Conservation (phyloP, 192 early-diverging fungal genomes). For the Fimicolochytrium jonesii region DNA sequence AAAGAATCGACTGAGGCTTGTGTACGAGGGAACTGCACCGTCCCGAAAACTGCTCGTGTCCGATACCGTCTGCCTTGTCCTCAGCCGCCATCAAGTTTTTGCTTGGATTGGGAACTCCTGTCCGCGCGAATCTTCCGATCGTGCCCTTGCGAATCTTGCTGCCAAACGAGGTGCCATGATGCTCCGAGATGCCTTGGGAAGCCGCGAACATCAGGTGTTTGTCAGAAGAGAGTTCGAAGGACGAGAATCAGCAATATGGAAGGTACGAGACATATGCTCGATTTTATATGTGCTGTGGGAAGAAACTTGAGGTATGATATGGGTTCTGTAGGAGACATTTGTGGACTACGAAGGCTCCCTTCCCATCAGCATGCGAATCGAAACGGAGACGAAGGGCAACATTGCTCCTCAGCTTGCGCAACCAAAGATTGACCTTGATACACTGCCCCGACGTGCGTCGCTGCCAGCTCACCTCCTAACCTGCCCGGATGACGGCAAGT, state of each 20-base stretch:
- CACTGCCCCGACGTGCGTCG: slow-evolving; percentile 1
- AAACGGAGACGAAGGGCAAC: slow-evolving; percentile 18
- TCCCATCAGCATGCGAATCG: slow-evolving; percentile 35
- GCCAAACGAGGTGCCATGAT: background rate
- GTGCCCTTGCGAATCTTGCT: no score
- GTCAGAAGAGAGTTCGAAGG: slow-evolving; percentile 7
- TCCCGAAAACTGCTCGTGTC: slow-evolving; percentile 19
- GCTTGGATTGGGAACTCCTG: slow-evolving; percentile 32
- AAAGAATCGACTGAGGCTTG: background rate
- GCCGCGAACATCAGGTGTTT: slow-evolving; percentile 13
- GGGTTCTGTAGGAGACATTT: slow-evolving; percentile 37
- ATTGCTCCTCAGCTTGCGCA: slow-evolving; percentile 25
- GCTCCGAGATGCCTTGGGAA: background rate
- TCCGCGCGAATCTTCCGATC: no score
- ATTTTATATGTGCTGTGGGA: no score
- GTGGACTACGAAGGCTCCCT: slow-evolving; percentile 31
- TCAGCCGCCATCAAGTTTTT: slow-evolving; percentile 20
- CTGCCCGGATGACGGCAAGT: background rate
- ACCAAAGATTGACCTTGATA: slow-evolving; percentile 20
- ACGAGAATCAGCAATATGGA: slow-evolving; percentile 20
- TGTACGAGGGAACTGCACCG: slow-evolving; percentile 26
- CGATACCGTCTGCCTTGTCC: slow-evolving; percentile 16
- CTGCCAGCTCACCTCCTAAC: background rate
- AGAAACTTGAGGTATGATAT: no score
- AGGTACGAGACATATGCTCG: no score